Conservation (phyloP, 768 basidiomycete genomes). For the Phlebiopsis flavidoalba region DNA sequence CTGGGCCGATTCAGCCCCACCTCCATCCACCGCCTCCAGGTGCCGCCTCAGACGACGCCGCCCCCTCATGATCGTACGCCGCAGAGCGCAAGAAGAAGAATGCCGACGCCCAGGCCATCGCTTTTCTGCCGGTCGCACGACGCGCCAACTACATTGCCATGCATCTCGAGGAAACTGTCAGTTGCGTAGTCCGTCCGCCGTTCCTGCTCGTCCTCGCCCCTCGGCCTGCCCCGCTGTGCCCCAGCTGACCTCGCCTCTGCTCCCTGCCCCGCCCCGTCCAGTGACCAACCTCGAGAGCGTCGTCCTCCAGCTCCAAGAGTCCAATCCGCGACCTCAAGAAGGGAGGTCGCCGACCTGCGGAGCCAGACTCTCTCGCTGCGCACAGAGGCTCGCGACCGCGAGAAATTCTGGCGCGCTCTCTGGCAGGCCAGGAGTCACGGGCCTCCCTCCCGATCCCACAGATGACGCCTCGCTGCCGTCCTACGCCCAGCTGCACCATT, state of each 20-base stretch:
- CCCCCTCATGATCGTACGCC: slow-evolving; percentile 35
- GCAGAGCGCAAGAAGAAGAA: slow-evolving; percentile 84
- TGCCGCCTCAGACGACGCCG: slow-evolving; percentile 34
- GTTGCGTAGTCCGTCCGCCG: slow-evolving; percentile 12
- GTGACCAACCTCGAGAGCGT: slow-evolving; percentile 85
- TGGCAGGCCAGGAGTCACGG: slow-evolving; percentile 57
- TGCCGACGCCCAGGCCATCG: slow-evolving; percentile 81
- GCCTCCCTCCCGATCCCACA: slow-evolving; percentile 23
- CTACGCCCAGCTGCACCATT: slow-evolving; percentile 19
- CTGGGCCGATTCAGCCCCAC: slow-evolving; percentile 23
- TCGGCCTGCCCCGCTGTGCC: not conserved
- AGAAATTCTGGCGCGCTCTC: slow-evolving; percentile 67
- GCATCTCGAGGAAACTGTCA: slow-evolving; percentile 68
- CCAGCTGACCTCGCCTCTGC: slow-evolving; percentile 3
- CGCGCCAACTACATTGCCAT: slow-evolving; percentile 86
- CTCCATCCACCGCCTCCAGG: slow-evolving; percentile 28
- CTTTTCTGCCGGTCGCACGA: slow-evolving; percentile 70
- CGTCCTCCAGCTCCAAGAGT: slow-evolving; percentile 78
- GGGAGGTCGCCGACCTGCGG: slow-evolving; percentile 55
- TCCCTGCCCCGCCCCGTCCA: slow-evolving; percentile 22
- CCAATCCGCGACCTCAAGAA: slow-evolving; percentile 62
- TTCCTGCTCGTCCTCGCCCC: not conserved
- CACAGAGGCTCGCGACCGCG: slow-evolving; percentile 64
- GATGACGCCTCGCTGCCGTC: slow-evolving; percentile 51
- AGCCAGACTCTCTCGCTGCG: slow-evolving; percentile 63